These are phyloP conservation scores for Schizosaccharomyces octosporus DNA, from an alignment of 805 yeast species.

Conservation along the genomic window DNA sequence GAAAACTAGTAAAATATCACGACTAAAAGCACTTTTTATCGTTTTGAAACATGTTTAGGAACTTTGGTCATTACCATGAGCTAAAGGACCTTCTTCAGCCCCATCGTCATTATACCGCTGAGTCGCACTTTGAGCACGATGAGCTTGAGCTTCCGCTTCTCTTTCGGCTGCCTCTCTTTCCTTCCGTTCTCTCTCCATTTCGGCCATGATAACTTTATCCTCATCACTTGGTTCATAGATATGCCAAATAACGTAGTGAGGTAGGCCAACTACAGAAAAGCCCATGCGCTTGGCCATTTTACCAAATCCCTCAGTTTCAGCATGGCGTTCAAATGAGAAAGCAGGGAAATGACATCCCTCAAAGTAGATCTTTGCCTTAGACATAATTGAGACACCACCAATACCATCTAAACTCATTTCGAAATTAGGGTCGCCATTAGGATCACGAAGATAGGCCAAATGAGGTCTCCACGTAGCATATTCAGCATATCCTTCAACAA, in stretches of 20 bases:
- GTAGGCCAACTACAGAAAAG: constrained; percentile 63
- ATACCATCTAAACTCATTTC: constrained; percentile 89
- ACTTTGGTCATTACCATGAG: background rate
- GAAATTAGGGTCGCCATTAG: constrained; percentile 80
- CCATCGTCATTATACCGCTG: background rate
- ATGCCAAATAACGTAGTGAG: constrained; percentile 92
- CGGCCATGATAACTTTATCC: constrained; percentile 42
- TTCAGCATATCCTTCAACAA: constrained; percentile 94
- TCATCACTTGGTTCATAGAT: constrained; percentile 86
- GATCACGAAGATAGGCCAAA: constrained; percentile 80
- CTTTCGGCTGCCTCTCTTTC: constrained; percentile 15
- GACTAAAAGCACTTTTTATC: background rate
- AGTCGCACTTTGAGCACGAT: background rate
- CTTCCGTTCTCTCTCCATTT: constrained; percentile 15
- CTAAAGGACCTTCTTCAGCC: background rate
- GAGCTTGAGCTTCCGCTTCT: constrained; percentile 5
- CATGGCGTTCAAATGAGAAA: constrained; percentile 83
- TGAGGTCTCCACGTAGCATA: constrained; percentile 97
- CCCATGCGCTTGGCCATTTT: constrained; percentile 67
- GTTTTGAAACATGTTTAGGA: background rate
- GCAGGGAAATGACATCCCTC: constrained; percentile 90
- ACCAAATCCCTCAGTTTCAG: constrained; percentile 90
- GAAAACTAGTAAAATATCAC: too few species aligned
- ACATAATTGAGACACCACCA: constrained; percentile 84
- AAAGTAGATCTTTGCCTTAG: constrained; percentile 68